Percentiles rank a stretch among this genome's conserved stretches.
phyloP scores from a whole-genome alignment of 2,329 filamentous ascomycete species.

The Xylaria sp. region DNA sequence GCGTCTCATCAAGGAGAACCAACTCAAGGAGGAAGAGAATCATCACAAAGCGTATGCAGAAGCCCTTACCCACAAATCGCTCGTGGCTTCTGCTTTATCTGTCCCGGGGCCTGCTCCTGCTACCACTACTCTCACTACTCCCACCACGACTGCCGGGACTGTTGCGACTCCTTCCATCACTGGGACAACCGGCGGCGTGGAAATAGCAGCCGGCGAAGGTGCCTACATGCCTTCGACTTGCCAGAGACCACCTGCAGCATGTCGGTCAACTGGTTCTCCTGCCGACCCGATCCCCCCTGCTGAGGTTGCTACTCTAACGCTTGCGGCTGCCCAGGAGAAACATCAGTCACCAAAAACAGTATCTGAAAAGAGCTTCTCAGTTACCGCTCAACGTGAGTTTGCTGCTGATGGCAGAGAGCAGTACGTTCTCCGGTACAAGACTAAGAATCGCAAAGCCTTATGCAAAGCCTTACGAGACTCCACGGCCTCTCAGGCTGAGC shows the following conservation, averaged over 20 bases:
- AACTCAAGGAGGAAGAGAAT: constrained; percentile 24
- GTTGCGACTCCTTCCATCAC: neutral
- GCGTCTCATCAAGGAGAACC: constrained; percentile 21
- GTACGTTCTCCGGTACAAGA: constrained; percentile 39
- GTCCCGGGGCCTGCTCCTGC: constrained; percentile 1
- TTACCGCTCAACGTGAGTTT: constrained; percentile 34
- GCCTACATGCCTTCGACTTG: neutral
- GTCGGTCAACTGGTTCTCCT: constrained; percentile 4
- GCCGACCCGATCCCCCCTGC: neutral
- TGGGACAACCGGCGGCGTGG: neutral
- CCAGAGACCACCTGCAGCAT: neutral
- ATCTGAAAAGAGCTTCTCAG: constrained; percentile 25
- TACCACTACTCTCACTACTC: neutral
- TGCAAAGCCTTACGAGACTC: constrained; percentile 24
- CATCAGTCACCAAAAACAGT: constrained; percentile 1
- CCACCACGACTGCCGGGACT: neutral
- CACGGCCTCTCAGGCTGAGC: constrained; percentile 14
- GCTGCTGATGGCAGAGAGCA: constrained; percentile 31
- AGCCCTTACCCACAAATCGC: constrained; percentile 23
- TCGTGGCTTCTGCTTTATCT: constrained; percentile 2
- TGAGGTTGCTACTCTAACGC: neutral
- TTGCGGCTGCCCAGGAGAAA: constrained; percentile 1
- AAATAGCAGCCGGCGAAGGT: neutral
- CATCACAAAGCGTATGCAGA: constrained; percentile 23
- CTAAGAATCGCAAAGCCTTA: constrained; percentile 37